Evolutionary conservation across 768 basidiomycete species (phyloP).

Genomic region (Mrakia blollopis): DNA sequence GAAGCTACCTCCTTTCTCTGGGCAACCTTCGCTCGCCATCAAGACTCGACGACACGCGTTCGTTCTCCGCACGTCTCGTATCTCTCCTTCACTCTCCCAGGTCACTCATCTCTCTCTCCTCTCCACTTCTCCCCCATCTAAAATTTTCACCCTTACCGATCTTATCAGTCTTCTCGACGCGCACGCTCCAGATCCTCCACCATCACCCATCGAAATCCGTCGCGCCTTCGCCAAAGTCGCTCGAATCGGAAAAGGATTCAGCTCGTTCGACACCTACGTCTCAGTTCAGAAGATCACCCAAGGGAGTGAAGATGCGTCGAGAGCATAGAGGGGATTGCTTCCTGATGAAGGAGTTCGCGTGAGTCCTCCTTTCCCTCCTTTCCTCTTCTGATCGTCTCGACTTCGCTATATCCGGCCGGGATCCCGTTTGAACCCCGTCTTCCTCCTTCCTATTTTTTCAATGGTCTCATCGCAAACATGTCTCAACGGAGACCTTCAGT

Average conservation of each 20-base stretch:
- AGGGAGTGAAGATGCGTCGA: background rate
- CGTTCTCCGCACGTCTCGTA: background rate
- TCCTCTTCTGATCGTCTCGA: background rate
- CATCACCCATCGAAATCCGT: background rate
- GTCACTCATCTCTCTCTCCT: background rate
- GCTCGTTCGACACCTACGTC: background rate
- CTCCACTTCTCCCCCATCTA: background rate
- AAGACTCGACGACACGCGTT: background rate
- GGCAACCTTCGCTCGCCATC: background rate
- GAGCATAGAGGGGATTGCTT: conserved; percentile 94
- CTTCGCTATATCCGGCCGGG: too few species aligned
- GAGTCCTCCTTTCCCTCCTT: conserved; percentile 32
- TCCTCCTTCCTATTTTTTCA: too few species aligned
- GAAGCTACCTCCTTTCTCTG: background rate
- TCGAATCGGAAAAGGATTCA: background rate
- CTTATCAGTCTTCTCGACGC: background rate
- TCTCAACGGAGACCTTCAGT: conserved; percentile 5
- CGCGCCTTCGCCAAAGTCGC: background rate
- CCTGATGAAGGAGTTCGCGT: conserved; percentile 85
- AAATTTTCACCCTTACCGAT: too few species aligned
- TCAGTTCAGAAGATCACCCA: background rate
- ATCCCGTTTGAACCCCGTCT: too few species aligned
- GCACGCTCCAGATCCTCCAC: too few species aligned
- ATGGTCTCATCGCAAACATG: background rate
- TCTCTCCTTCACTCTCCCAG: background rate